Evolutionary conservation across 768 basidiomycete genomes (phyloP).

Genomic region (Agrocybe pediades): DNA sequence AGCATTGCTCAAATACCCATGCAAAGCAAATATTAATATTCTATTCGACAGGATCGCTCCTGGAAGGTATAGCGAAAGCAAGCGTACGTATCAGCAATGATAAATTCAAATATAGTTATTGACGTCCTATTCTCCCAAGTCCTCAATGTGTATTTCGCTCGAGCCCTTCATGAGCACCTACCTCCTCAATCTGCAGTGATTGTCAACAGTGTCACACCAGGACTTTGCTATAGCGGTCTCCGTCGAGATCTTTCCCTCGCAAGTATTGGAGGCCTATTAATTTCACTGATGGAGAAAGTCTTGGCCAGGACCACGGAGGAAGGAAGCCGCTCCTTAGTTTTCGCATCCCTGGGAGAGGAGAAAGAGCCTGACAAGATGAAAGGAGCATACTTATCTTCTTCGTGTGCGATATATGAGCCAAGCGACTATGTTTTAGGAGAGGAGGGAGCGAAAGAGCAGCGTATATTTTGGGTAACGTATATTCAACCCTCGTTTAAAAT

Average conservation of each 20-base stretch:
- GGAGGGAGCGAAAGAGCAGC: constrained; percentile 24
- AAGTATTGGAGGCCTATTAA: constrained; percentile 3
- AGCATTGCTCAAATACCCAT: background rate
- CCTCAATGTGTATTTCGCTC: constrained; percentile 40
- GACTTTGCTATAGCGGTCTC: constrained; percentile 41
- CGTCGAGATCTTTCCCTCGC: constrained; percentile 17
- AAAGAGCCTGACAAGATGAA: constrained; percentile 21
- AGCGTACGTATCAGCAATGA: background rate
- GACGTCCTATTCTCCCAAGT: constrained; percentile 25
- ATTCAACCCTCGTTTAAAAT: background rate
- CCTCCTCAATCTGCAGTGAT: constrained; percentile 29
- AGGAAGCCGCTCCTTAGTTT: constrained; percentile 35
- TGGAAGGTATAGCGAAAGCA: too few species aligned
- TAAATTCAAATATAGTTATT: background rate
- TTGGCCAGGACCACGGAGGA: constrained; percentile 39
- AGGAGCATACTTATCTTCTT: constrained; percentile 29
- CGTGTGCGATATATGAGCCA: constrained; percentile 25
- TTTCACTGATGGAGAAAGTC: constrained; percentile 26
- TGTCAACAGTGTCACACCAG: constrained; percentile 42
- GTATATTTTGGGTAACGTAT: constrained; percentile 29
- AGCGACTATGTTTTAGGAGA: constrained; percentile 29
- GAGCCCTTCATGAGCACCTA: constrained; percentile 35
- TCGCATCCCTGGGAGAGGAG: constrained; percentile 28
- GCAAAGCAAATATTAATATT: background rate
- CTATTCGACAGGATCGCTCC: background rate